These are phyloP conservation scores for Vaccinium macrocarpon DNA, from an alignment of 148 eudicot species.

Conservation along the genomic window DNA sequence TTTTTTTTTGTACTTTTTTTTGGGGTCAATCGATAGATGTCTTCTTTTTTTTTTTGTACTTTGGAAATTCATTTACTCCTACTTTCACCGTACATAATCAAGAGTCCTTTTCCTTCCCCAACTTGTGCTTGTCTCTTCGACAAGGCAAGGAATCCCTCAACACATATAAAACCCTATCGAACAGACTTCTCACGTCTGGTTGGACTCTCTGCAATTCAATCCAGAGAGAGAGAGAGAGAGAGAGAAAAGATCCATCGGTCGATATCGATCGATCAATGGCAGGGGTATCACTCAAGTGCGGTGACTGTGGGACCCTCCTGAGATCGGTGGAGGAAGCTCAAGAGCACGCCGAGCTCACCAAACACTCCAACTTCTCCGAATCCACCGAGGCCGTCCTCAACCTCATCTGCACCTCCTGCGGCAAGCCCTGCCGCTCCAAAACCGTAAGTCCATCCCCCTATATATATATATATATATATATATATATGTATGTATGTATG, in stretches of 20 bases:
- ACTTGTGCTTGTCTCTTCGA: background rate
- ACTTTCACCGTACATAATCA: background rate
- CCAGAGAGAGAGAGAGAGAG: background rate
- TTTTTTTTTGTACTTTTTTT: too few species aligned
- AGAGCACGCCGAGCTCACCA: constrained; percentile 89
- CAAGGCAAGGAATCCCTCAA: background rate
- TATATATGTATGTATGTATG: too few species aligned
- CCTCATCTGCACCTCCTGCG: constrained; percentile 74
- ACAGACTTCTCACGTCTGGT: background rate
- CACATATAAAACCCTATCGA: background rate
- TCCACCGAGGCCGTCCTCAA: constrained; percentile 92
- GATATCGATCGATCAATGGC: constrained; percentile 45
- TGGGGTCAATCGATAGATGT: too few species aligned
- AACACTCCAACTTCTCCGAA: constrained; percentile 79
- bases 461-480: too few species aligned
- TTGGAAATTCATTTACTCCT: too few species aligned
- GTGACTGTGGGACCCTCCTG: constrained; percentile 78
- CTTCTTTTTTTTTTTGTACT: too few species aligned
- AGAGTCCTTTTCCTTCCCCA: background rate
- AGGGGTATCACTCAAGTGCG: constrained; percentile 85
- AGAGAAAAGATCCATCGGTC: constrained; percentile 1
- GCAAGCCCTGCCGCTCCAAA: constrained; percentile 97
- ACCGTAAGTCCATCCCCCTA: constrained; percentile 35
- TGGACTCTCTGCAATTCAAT: background rate
- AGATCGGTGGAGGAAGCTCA: constrained; percentile 92